Conservation (phyloP, 2,329 filamentous ascomycete genomes). For the Sclerotinia glacialis region DNA sequence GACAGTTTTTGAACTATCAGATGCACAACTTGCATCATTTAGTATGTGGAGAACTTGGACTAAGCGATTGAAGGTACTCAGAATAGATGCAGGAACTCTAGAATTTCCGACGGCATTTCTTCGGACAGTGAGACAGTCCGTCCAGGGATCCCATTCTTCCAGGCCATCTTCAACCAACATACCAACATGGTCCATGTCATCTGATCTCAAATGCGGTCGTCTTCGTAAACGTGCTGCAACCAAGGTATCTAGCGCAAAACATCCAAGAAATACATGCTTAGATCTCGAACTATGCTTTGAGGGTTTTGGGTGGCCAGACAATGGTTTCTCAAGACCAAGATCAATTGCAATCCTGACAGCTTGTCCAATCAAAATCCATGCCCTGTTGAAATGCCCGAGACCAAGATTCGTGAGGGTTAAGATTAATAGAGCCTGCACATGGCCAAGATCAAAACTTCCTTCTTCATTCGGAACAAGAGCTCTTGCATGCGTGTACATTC, state of each 20-base stretch:
- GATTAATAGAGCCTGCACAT: constrained; percentile 56
- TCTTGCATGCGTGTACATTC: constrained; percentile 52
- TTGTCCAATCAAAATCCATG: constrained; percentile 63
- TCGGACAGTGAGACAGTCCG: constrained; percentile 47
- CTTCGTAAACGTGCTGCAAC: constrained; percentile 52
- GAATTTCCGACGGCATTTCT: constrained; percentile 30
- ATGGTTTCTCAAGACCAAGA: constrained; percentile 43
- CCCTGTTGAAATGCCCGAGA: constrained; percentile 52
- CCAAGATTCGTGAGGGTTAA: constrained; percentile 63
- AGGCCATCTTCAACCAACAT: constrained; percentile 61
- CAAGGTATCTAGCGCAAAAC: constrained; percentile 61
- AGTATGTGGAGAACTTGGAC: constrained; percentile 37
- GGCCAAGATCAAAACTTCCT: constrained; percentile 48
- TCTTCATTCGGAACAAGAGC: constrained; percentile 50
- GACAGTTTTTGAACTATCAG: constrained; percentile 22
- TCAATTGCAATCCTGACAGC: constrained; percentile 55
- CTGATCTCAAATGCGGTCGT: constrained; percentile 48
- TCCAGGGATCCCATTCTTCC: constrained; percentile 75
- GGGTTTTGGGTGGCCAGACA: constrained; percentile 26
- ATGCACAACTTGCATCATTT: constrained; percentile 33
- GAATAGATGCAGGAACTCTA: constrained; percentile 38
- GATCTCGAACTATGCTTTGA: constrained; percentile 34
- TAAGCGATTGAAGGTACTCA: constrained; percentile 40
- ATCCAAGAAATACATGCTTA: constrained; percentile 53
- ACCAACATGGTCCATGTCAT: constrained; percentile 48